Evolutionary conservation across 129 eudicot genomes (phyloP).

Genomic region (Centella asiatica): DNA sequence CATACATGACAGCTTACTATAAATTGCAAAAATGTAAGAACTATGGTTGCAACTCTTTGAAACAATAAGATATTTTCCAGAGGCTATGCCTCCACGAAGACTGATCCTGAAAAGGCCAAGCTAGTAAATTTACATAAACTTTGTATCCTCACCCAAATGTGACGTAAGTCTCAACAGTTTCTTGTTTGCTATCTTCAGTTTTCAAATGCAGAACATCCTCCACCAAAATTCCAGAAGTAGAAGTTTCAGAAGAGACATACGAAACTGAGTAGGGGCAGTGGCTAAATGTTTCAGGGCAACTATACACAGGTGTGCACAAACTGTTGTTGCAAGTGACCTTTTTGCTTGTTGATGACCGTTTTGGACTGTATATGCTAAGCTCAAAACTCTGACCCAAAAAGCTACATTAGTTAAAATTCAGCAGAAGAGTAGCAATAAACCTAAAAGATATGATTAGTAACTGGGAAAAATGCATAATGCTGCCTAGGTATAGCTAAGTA

Average conservation of each 20-base stretch:
- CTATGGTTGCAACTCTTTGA: background rate
- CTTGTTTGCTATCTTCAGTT: conserved; percentile 43
- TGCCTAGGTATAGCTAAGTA: background rate
- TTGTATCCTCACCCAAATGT: conserved; percentile 71
- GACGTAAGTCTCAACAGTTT: conserved; percentile 47
- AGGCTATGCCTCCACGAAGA: background rate
- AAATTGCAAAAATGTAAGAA: background rate
- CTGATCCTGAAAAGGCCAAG: background rate
- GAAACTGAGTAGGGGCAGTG: conserved; percentile 81
- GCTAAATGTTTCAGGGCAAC: conserved; percentile 36
- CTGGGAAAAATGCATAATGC: background rate
- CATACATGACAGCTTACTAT: background rate
- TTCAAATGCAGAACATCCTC: conserved; percentile 81
- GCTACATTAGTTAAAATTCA: background rate
- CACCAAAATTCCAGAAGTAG: conserved; percentile 87
- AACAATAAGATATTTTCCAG: background rate
- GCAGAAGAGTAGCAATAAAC: background rate
- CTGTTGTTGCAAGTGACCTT: conserved; percentile 60
- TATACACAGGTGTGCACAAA: conserved; percentile 40
- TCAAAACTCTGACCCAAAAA: conserved; percentile 54
- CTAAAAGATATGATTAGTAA: background rate
- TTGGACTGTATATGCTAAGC: conserved; percentile 72
- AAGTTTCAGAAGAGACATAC: conserved; percentile 82
- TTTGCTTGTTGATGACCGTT: conserved; percentile 71
- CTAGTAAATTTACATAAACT: background rate